Conservation (phyloP, 768 basidiomycete species). For the Lactarius akahatsu region DNA sequence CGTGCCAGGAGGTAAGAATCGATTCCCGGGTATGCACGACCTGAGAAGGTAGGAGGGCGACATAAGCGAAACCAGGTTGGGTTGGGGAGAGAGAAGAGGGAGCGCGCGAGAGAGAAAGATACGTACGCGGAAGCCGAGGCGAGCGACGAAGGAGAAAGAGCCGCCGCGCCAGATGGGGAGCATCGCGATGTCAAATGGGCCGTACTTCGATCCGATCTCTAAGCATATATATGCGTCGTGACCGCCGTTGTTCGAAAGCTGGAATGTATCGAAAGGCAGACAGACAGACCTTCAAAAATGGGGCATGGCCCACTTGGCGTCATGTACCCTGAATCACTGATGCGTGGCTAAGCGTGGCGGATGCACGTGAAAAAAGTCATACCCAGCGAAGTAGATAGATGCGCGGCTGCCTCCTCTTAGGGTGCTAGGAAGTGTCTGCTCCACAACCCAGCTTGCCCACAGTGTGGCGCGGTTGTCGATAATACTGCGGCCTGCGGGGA, state of each 20-base stretch:
- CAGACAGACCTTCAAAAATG: slow-evolving; percentile 37
- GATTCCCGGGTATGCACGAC: slow-evolving; percentile 26
- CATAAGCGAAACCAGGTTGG: neutral
- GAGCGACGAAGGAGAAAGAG: slow-evolving; percentile 40
- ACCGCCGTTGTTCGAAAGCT: neutral
- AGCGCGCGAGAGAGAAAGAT: neutral
- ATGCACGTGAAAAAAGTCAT: neutral
- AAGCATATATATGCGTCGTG: neutral
- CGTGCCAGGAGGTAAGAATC: slow-evolving; percentile 40
- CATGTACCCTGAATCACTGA: slow-evolving; percentile 43
- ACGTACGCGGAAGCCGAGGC: slow-evolving; percentile 41
- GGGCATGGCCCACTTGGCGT: slow-evolving; percentile 38
- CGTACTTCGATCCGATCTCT: slow-evolving; percentile 43
- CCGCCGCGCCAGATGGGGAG: slow-evolving; percentile 48
- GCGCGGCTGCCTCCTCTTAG: slow-evolving; percentile 21
- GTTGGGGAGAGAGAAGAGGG: too few relatives aligned
- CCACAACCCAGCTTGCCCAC: slow-evolving; percentile 45
- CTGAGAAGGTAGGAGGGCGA: slow-evolving; percentile 28
- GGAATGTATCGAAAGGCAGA: neutral
- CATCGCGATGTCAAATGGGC: slow-evolving; percentile 44
- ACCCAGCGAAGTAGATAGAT: slow-evolving; percentile 37
- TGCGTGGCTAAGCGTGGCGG: neutral
- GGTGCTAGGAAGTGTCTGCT: slow-evolving; percentile 30
- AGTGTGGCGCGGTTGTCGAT: slow-evolving; percentile 39
- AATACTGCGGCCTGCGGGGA: slow-evolving; percentile 36